These are phyloP conservation scores for Lavandula angustifolia DNA, from an alignment of 257 asterid genomes.

Conservation along the genomic window DNA sequence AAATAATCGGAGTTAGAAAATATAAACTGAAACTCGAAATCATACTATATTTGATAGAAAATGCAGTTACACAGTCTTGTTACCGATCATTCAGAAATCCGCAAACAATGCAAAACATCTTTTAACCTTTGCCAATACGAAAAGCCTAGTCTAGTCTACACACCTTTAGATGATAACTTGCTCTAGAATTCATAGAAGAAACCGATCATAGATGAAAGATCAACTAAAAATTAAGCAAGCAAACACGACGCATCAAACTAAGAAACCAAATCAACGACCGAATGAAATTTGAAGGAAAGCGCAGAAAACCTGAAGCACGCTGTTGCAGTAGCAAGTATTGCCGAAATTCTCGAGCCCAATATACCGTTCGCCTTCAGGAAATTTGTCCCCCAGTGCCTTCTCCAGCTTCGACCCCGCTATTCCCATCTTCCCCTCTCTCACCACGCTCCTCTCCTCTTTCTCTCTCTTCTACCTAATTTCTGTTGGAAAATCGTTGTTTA, in stretches of 20 bases:
- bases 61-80: neutral
- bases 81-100: neutral
- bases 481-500: too few relatives aligned
- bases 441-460: neutral
- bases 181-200: neutral
- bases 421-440: conserved; percentile 48
- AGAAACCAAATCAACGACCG: neutral
- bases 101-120: neutral
- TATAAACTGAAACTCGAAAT: neutral
- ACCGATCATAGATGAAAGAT: neutral
- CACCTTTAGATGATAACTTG: neutral
- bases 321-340: conserved; percentile 57
- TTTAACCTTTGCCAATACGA: neutral
- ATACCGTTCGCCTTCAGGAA: conserved; percentile 55
- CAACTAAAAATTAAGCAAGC: neutral
- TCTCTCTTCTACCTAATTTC: neutral
- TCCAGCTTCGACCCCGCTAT: conserved; percentile 55
- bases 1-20: neutral
- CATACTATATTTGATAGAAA: too few relatives aligned
- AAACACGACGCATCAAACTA: neutral
- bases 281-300: neutral
- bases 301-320: conserved; percentile 52
- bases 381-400: conserved; percentile 56
- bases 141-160: neutral
- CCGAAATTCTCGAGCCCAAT: conserved; percentile 55